phyloP scores from a whole-genome alignment of 1,284 basidiomycete genomes.

The Moesziomyces aphidis region DNA sequence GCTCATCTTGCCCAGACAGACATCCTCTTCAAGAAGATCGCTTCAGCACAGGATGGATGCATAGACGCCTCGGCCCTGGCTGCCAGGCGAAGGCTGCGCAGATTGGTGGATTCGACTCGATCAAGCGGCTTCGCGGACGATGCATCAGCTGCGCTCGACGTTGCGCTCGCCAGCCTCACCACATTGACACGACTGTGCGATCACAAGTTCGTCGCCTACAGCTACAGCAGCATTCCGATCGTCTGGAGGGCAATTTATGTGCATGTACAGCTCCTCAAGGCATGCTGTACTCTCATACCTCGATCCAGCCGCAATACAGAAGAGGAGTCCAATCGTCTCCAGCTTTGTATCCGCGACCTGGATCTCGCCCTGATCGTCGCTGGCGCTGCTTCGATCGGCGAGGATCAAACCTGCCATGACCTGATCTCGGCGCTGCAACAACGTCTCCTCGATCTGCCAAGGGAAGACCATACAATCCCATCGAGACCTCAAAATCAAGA shows the following conservation, averaged over 20 bases:
- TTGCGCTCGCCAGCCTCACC: slow-evolving; percentile 10
- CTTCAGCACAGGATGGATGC: not conserved
- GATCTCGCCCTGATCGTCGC: slow-evolving; percentile 87
- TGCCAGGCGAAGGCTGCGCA: slow-evolving; percentile 4
- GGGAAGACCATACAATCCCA: not conserved
- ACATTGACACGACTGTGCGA: slow-evolving; percentile 68
- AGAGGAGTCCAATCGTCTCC: not conserved
- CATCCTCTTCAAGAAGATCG: not conserved
- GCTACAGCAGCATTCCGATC: slow-evolving; percentile 68
- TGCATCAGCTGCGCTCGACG: too few relatives aligned
- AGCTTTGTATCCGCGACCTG: slow-evolving; percentile 72
- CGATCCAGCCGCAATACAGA: not conserved
- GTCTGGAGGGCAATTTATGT: slow-evolving; percentile 70
- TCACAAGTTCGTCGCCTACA: slow-evolving; percentile 68
- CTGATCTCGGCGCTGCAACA: slow-evolving; percentile 68
- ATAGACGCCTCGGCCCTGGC: slow-evolving; percentile 4
- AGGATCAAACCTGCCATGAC: slow-evolving; percentile 27
- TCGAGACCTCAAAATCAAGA: not conserved
- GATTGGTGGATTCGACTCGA: not conserved
- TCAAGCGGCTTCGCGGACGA: not conserved
- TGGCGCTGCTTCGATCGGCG: slow-evolving; percentile 70
- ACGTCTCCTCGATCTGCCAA: slow-evolving; percentile 1
- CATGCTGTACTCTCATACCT: slow-evolving; percentile 20
- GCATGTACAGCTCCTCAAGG: slow-evolving; percentile 60
- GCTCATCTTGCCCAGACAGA: not conserved